These are phyloP conservation scores for Paraconiothyrium sp. DNA, from an alignment of 2,329 filamentous ascomycete species.

Conservation along the genomic window DNA sequence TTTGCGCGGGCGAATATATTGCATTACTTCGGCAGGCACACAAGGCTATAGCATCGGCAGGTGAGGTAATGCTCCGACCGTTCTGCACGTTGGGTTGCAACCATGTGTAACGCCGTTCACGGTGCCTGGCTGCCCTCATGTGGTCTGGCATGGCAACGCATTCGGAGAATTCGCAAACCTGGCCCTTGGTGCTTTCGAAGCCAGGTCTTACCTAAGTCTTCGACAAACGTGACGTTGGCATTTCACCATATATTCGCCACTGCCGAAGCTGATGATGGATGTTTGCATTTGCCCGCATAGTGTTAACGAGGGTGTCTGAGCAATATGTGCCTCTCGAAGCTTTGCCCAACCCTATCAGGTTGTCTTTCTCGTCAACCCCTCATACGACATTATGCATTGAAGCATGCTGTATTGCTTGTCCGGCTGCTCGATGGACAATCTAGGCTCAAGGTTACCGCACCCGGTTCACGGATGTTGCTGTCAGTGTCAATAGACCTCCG, in stretches of 20 bases:
- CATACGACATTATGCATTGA: constrained; percentile 13
- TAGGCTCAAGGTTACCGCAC: background rate
- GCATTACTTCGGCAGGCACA: constrained; percentile 1
- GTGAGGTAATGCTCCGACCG: constrained; percentile 4
- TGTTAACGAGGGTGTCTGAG: constrained; percentile 19
- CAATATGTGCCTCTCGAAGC: constrained; percentile 20
- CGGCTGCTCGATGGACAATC: constrained; percentile 1
- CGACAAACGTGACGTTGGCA: background rate
- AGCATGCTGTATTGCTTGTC: constrained; percentile 1
- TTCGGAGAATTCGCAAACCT: constrained; percentile 26
- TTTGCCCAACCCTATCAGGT: constrained; percentile 17
- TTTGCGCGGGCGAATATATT: constrained; percentile 6
- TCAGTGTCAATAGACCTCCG: background rate
- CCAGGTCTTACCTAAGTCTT: constrained; percentile 1
- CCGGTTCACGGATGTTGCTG: background rate
- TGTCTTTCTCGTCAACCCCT: constrained; percentile 14
- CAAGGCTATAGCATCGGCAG: background rate
- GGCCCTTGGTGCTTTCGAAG: constrained; percentile 17
- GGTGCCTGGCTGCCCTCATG: constrained; percentile 10
- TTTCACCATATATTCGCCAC: background rate
- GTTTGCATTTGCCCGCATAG: constrained; percentile 14
- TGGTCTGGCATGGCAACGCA: constrained; percentile 15
- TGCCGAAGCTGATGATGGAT: constrained; percentile 17
- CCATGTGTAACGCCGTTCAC: constrained; percentile 7
- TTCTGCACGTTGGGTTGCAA: constrained; percentile 11